Evolutionary conservation across 306 rosid genomes (phyloP), one percentile per base, ranked within the genome.

Genomic region (Arachis hypogaea): DNA sequence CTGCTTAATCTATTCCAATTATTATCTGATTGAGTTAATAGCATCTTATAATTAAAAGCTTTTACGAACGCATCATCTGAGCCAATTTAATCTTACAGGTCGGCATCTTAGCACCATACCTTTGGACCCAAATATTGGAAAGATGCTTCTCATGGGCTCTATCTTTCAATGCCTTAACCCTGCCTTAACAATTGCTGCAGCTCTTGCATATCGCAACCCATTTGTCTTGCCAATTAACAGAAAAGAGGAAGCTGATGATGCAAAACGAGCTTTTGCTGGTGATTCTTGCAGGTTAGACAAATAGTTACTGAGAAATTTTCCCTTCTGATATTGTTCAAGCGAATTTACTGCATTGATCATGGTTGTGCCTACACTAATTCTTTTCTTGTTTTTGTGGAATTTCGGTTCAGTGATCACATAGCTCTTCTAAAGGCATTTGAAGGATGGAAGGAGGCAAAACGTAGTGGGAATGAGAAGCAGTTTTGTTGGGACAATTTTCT

Each of bases 141-240:
- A 93, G 85, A 93, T 93, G 98, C 97, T 93, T 76, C 88, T 93
- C 52, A 88, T 93, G 97, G 98, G 98, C 42, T 93, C 97, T 80
- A 88, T 93, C 64, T 93, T 93, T 85, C 98, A 93, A 68, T 93
- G 98, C 88, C 92, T 93, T 57, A 86, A 84, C 82, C 98, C 98
- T 71, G 94, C 96, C 77, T 78, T 93, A 80, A 91, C 89, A 75
- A 93, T 93, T 76, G 98, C 98, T 70, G 91, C 98, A 77, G 91
- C 98, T 82, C 89, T 93, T 59, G 87, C 98, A 66, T 84, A 93
- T 84, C 96, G 94, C n/a, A 89, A 89, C 74, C 98, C 98, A 16
- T 93, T 93, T 88, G 89, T 93, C 77, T 71, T 93, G 42, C 98
- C 98, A 45, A 82, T 93, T 63, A 86, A 71, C 80, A 79, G 93